phyloP scores from a whole-genome alignment of 805 yeast species.

The Barnettozyma botsteinii region DNA sequence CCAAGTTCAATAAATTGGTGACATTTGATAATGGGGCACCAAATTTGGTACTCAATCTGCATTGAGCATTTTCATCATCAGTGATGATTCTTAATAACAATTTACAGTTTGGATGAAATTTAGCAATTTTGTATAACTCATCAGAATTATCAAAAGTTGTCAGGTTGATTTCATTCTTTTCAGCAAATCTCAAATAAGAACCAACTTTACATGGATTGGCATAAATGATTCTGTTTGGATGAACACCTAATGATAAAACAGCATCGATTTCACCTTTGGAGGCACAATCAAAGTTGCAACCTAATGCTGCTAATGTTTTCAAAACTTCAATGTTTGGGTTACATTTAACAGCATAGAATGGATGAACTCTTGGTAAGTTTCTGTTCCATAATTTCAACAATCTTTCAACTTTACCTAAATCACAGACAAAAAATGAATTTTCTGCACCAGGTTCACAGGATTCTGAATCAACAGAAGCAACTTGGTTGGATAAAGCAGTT shows the following conservation, averaged over 20 bases:
- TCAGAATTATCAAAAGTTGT: slow-evolving; percentile 89
- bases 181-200: slow-evolving; percentile 72
- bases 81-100: slow-evolving; percentile 79
- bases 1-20: slow-evolving; percentile 49
- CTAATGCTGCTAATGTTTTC: slow-evolving; percentile 49
- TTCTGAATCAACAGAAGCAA: slow-evolving; percentile 44
- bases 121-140: slow-evolving; percentile 69
- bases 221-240: slow-evolving; percentile 66
- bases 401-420: slow-evolving; percentile 64
- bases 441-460: slow-evolving; percentile 70
- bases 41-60: slow-evolving; percentile 81
- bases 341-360: slow-evolving; percentile 95
- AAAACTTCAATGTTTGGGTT: slow-evolving; percentile 67
- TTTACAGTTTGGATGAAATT: slow-evolving; percentile 62
- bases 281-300: slow-evolving; percentile 89
- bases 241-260: slow-evolving; percentile 56
- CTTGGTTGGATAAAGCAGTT: slow-evolving; percentile 35
- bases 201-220: slow-evolving; percentile 94
- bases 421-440: slow-evolving; percentile 84
- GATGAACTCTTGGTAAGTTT: slow-evolving; percentile 67
- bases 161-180: slow-evolving; percentile 46
- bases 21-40: slow-evolving; percentile 68
- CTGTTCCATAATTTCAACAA: slow-evolving; percentile 58
- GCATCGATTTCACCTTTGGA: slow-evolving; percentile 75
- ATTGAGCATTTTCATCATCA: slow-evolving; percentile 82